Base-by-base conservation (phyloP, 257 asterid species). In the Buddleja alternifolia region DNA sequence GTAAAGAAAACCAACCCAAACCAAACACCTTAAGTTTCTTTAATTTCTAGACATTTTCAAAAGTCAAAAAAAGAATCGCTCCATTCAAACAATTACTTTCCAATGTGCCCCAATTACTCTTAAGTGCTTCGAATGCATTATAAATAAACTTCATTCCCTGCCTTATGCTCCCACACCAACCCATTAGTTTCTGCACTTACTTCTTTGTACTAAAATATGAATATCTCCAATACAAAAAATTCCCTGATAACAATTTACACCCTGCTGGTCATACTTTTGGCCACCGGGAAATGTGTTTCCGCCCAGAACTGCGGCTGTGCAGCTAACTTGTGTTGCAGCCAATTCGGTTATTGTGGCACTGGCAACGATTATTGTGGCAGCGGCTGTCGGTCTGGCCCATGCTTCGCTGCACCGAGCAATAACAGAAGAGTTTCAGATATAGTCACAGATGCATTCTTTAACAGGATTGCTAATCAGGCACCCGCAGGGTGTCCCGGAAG, bases 351-450 rank as follows among this genome's bases (percentile, higher is more conserved):
- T 21, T 84, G 89, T 32, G 86, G 89, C 52, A 64, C 60, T 0
- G 60, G 74, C n/a, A 12, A 55, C 7, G 77, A 41, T 16, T 84
- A 78, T 9, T 85, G 90, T 29, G 90, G 87, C 10, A 12, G 52
- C 24, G 90, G 90, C 6, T 84, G 90, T 41, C 85, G 47, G 45
- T 32, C 71, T 4, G 90, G 90, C 10, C 85, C 79, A 0, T 78
- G 84, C 44, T 39, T 20, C 19, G 68, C 24, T 16, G 23, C 32
- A 0, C 10, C 36, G 2, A 67, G 44, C 12, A 58, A 54, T 54
- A 73, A 58, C 10, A 61, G 76, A 12, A 63, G 16, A 14, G 80
- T 75, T 16, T 8, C 76, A 1, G 57, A 46, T 16, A 10, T 82
- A 7, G 82, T 73, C 4, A 69, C 82, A 0, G 67, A 65, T 48